Evolutionary conservation across 2,329 filamentous ascomycete species (phyloP).

Genomic region (Colletotrichum falcatum): DNA sequence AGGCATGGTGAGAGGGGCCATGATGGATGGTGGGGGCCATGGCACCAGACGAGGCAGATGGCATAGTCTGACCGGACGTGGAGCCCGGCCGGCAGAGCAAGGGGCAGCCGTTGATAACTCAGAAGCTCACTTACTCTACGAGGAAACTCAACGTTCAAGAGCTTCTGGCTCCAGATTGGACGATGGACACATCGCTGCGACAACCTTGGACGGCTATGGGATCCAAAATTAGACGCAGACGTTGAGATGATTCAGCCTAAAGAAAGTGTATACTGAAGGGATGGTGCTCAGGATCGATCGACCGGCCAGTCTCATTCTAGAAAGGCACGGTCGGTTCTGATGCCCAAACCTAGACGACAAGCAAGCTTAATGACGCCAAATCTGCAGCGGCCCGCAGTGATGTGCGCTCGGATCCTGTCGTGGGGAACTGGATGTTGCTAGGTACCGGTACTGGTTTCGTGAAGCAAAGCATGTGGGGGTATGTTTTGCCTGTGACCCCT

Average conservation of each 20-base stretch:
- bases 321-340: neutral
- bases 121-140: neutral
- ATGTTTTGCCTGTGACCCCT: neutral
- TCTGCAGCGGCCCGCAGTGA: slow-evolving; percentile 24
- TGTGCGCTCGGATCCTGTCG: slow-evolving; percentile 14
- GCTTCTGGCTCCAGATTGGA: neutral
- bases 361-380: slow-evolving; percentile 35
- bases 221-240: slow-evolving; percentile 31
- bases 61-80: neutral
- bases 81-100: neutral
- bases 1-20: neutral
- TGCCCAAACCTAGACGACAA: slow-evolving; percentile 12
- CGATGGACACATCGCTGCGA: slow-evolving; percentile 20
- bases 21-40: neutral
- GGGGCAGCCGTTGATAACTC: neutral
- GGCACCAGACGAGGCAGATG: neutral
- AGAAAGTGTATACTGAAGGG: neutral
- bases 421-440: neutral
- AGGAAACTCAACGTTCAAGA: neutral
- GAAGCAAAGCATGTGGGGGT: slow-evolving; percentile 23
- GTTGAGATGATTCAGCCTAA: slow-evolving; percentile 31
- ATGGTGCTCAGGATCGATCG: slow-evolving; percentile 14
- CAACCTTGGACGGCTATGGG: slow-evolving; percentile 13
- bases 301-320: neutral
- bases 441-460: neutral